Evolutionary conservation across 2,329 filamentous ascomycete species (phyloP).

Genomic region (Epicoccum nigrum): DNA sequence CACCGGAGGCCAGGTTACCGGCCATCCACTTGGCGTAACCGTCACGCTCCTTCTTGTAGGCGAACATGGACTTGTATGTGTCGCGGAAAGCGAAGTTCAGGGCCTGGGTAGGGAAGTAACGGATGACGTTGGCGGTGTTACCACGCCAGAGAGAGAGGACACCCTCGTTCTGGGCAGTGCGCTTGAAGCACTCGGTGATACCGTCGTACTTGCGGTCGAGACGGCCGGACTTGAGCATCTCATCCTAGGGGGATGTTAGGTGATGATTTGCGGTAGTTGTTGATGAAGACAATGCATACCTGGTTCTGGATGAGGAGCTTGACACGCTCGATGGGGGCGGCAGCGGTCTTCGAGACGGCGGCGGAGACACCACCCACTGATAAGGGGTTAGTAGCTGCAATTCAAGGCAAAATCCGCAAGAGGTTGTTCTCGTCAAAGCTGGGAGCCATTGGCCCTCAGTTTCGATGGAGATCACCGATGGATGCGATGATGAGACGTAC

Average conservation of each 20-base stretch:
- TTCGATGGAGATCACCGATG: conserved; percentile 24
- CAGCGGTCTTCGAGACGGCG: conserved; percentile 99
- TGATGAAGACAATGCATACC: conserved; percentile 67
- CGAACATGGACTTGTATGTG: conserved; percentile 99
- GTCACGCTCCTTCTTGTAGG: conserved; percentile 99
- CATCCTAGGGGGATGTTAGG: conserved; percentile 71
- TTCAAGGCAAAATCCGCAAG: conserved; percentile 10
- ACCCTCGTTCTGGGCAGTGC: conserved; percentile 90
- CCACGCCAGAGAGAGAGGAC: conserved; percentile 96
- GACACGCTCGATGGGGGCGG: conserved; percentile 99
- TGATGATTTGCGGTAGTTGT: neutral
- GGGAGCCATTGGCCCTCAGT: conserved; percentile 32
- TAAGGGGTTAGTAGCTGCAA: conserved; percentile 51
- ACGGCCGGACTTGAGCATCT: conserved; percentile 99
- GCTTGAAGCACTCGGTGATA: conserved; percentile 93
- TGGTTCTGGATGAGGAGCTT: conserved; percentile 99
- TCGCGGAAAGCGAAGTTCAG: conserved; percentile 99
- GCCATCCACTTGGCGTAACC: conserved; percentile 99
- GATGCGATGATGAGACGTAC: conserved; percentile 66
- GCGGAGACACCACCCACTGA: conserved; percentile 99
- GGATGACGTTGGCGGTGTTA: conserved; percentile 99
- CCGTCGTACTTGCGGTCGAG: conserved; percentile 96
- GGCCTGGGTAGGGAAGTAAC: conserved; percentile 99
- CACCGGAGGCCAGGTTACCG: conserved; percentile 99
- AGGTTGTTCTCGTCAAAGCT: conserved; percentile 16